Conservation (phyloP, 2,329 filamentous ascomycete species). For the Diaporthe batatas region DNA sequence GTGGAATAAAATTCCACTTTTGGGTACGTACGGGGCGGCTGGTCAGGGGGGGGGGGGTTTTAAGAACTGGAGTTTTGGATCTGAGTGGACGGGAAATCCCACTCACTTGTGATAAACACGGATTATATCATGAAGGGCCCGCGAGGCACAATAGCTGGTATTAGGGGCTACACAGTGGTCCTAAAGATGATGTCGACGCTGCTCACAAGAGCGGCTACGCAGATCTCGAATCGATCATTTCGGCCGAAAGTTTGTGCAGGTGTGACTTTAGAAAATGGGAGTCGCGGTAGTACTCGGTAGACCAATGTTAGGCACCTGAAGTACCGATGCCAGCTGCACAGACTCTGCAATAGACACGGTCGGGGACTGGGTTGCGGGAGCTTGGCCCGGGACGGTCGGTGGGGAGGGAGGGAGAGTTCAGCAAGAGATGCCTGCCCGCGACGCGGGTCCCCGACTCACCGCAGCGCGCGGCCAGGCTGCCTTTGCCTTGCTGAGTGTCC, state of each 20-base stretch:
- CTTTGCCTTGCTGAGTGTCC: neutral
- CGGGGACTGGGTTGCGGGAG: conserved; percentile 27
- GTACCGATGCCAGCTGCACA: conserved; percentile 23
- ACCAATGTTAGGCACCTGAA: neutral
- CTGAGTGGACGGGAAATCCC: neutral
- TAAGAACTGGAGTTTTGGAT: conserved; percentile 30
- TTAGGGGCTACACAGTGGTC: neutral
- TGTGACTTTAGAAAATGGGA: conserved; percentile 1
- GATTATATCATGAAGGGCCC: conserved; percentile 19
- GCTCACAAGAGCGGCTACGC: conserved; percentile 14
- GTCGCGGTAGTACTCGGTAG: conserved; percentile 15
- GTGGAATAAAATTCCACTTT: conserved; percentile 2
- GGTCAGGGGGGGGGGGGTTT: neutral
- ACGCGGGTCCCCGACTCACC: neutral
- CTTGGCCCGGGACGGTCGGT: neutral
- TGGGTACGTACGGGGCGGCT: neutral
- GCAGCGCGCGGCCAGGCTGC: conserved; percentile 3
- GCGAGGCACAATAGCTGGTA: conserved; percentile 20
- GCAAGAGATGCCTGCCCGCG: conserved; percentile 16
- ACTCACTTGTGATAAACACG: conserved; percentile 24
- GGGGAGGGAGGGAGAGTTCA: neutral
- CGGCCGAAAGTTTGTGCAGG: neutral
- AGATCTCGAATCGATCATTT: conserved; percentile 14
- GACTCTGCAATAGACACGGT: conserved; percentile 10
- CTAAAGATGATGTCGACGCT: neutral